Evolutionary conservation across 495 filamentous ascomycete species (phyloP).

Genomic region (Daldinia bambusicola): DNA sequence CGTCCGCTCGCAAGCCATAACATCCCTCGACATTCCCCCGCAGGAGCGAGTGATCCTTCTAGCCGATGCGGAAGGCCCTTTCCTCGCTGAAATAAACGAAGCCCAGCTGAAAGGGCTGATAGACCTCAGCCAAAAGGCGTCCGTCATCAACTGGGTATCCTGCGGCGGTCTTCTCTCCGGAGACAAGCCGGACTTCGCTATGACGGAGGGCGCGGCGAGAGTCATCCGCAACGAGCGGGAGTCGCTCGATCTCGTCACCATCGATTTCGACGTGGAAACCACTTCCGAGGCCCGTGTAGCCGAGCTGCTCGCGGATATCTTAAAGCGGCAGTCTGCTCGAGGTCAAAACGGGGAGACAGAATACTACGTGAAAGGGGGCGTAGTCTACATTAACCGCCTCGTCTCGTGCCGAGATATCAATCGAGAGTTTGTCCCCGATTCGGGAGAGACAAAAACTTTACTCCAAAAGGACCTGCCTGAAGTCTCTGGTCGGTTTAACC

Average conservation of each 20-base stretch:
- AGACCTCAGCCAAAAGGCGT: constrained; percentile 46
- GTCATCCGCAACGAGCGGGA: constrained; percentile 53
- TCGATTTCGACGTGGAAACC: constrained; percentile 47
- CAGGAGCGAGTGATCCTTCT: constrained; percentile 44
- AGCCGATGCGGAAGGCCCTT: constrained; percentile 36
- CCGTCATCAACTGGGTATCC: constrained; percentile 52
- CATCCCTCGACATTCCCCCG: background rate
- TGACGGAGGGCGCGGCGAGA: constrained; percentile 50
- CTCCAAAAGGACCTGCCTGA: background rate
- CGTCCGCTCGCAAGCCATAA: background rate
- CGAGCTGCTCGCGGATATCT: background rate
- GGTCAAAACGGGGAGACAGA: constrained; percentile 12
- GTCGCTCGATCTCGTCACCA: constrained; percentile 25
- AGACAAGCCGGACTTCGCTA: constrained; percentile 45
- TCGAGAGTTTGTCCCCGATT: background rate
- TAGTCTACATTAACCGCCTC: background rate
- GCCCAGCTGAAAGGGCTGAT: constrained; percentile 47
- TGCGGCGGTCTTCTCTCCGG: constrained; percentile 43
- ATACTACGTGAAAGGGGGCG: constrained; percentile 1
- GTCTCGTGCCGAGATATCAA: background rate
- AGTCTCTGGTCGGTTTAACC: background rate
- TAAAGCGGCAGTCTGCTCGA: background rate
- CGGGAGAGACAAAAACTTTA: background rate
- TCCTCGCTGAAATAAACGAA: constrained; percentile 10
- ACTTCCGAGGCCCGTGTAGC: constrained; percentile 26